Percentiles rank a stretch among this genome's conserved stretches.
Evolutionary conservation across 2,329 filamentous ascomycete species (phyloP).

Genomic region (Diplocarpon mali): DNA sequence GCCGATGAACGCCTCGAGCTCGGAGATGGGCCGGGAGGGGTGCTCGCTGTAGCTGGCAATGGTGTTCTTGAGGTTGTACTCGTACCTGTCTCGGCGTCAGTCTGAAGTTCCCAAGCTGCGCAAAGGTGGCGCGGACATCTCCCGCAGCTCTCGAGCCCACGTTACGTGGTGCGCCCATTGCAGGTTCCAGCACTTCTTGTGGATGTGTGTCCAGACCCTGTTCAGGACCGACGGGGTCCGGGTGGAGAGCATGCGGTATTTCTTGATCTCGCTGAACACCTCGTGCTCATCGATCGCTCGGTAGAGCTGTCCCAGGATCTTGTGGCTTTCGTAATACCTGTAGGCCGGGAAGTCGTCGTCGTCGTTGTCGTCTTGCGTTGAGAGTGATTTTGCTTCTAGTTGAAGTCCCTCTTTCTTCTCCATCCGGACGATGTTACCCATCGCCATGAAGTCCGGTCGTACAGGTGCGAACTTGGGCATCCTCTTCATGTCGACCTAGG

Average conservation of each 20-base stretch:
- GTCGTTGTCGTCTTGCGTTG: constrained; percentile 31
- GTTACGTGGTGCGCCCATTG: constrained; percentile 31
- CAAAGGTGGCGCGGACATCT: constrained; percentile 31
- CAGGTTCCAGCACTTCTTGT: constrained; percentile 25
- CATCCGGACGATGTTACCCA: constrained; percentile 33
- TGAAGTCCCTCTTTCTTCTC: constrained; percentile 27
- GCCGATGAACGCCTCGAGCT: constrained; percentile 46
- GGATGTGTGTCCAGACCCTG: constrained; percentile 31
- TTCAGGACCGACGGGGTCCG: constrained; percentile 6
- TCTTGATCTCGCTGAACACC: constrained; percentile 37
- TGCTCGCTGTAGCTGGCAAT: constrained; percentile 35
- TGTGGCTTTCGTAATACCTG: constrained; percentile 55
- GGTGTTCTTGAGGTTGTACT: constrained; percentile 37
- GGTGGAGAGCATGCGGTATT: constrained; percentile 10
- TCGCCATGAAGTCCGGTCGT: constrained; percentile 44
- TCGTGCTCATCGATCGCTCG: constrained; percentile 60
- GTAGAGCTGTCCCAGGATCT: constrained; percentile 60
- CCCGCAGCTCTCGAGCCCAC: constrained; percentile 31
- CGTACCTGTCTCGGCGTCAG: constrained; percentile 32
- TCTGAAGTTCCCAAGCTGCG: neutral
- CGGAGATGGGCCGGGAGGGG: constrained; percentile 32
- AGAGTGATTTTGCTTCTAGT: constrained; percentile 9
- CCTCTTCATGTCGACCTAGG: constrained; percentile 19
- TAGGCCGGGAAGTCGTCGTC: constrained; percentile 37
- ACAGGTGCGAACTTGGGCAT: constrained; percentile 21